Conservation (phyloP, 2,329 filamentous ascomycete species). For the Scedosporium apiospermum region DNA sequence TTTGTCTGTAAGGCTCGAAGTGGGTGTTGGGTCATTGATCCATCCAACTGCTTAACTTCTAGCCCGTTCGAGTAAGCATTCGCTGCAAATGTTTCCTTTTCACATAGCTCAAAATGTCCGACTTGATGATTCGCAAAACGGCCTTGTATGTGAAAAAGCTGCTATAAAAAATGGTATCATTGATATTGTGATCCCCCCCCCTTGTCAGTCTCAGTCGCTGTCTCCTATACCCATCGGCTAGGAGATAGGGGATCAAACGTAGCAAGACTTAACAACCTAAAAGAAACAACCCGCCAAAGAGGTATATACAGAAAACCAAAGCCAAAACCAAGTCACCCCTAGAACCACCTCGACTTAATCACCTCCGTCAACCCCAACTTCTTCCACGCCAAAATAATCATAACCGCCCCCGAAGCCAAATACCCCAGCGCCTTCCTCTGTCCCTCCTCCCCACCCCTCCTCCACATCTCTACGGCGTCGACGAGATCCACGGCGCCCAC, state of each 20-base stretch:
- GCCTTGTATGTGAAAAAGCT: not conserved
- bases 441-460: constrained; percentile 5
- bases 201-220: too few relatives aligned
- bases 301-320: too few relatives aligned
- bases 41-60: too few relatives aligned
- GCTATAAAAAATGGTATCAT: too few relatives aligned
- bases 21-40: too few relatives aligned
- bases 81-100: not conserved
- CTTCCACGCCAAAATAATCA: constrained; percentile 1
- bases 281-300: not conserved
- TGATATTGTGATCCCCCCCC: too few relatives aligned
- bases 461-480: not conserved
- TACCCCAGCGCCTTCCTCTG: constrained; percentile 2
- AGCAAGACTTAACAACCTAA: not conserved
- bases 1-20: not conserved
- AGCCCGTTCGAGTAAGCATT: not conserved
- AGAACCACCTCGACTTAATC: constrained; percentile 5
- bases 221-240: too few relatives aligned
- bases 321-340: too few relatives aligned
- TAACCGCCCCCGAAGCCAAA: not conserved
- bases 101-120: not conserved
- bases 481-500: constrained; percentile 1
- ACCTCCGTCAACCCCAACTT: constrained; percentile 3
- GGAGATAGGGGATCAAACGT: too few relatives aligned
- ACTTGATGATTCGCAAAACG: not conserved